phyloP scores from a whole-genome alignment of 768 basidiomycete species.

The Crassisporium funariophilum region DNA sequence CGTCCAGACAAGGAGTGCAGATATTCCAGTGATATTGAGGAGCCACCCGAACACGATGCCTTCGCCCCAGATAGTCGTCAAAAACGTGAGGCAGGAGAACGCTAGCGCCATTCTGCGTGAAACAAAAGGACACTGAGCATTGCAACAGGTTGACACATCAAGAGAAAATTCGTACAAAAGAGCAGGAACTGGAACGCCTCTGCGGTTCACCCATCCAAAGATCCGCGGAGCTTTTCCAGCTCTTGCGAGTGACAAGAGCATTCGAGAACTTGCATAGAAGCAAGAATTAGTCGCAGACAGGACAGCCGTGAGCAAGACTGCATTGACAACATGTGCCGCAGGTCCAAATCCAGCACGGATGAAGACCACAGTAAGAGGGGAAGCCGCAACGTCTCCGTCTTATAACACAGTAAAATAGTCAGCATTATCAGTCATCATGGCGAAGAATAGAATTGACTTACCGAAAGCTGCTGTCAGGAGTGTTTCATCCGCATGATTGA shows the following conservation, averaged over 20 bases:
- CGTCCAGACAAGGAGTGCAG: slow-evolving; percentile 68
- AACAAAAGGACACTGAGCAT: slow-evolving; percentile 19
- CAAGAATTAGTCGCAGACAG: slow-evolving; percentile 66
- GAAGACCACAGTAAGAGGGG: slow-evolving; percentile 67
- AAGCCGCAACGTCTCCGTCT: slow-evolving; percentile 55
- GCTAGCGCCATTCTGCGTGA: slow-evolving; percentile 45
- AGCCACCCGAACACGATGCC: slow-evolving; percentile 61
- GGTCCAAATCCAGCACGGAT: slow-evolving; percentile 63
- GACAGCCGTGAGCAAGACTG: slow-evolving; percentile 66
- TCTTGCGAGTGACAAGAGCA: slow-evolving; percentile 62
- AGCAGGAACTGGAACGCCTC: slow-evolving; percentile 63
- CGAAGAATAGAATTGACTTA: slow-evolving; percentile 22
- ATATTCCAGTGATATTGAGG: slow-evolving; percentile 65
- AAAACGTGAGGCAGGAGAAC: slow-evolving; percentile 51
- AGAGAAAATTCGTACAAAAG: slow-evolving; percentile 44
- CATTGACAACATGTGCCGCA: slow-evolving; percentile 64
- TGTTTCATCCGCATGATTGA: slow-evolving; percentile 59
- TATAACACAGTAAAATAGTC: neutral
- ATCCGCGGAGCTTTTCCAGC: slow-evolving; percentile 64
- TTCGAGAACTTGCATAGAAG: slow-evolving; percentile 67
- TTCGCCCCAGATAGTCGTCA: slow-evolving; percentile 60
- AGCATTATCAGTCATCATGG: neutral
- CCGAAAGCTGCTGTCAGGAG: slow-evolving; percentile 49
- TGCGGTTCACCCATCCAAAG: slow-evolving; percentile 65
- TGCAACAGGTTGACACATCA: no score